Percentiles rank a stretch among this genome's conserved stretches.
Evolutionary conservation across 805 yeast genomes (phyloP).

Genomic region (Cyberlindnera nakhonratchasimensis): DNA sequence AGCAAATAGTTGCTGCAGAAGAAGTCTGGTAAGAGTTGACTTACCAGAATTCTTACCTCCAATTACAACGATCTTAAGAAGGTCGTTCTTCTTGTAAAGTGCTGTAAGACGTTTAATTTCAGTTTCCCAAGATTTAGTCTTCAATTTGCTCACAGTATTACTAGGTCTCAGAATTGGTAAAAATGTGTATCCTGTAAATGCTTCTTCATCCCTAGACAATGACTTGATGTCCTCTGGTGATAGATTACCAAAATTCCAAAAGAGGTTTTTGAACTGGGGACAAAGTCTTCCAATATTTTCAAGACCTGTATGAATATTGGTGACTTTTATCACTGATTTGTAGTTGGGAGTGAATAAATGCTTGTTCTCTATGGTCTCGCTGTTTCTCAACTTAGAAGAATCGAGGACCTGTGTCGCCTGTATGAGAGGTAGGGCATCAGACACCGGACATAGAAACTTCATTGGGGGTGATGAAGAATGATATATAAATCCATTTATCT

Average conservation of each 20-base stretch:
- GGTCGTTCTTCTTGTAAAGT: slow-evolving; percentile 30
- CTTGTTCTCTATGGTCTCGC: slow-evolving; percentile 32
- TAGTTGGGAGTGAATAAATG: slow-evolving; percentile 38
- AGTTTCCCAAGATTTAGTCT: slow-evolving; percentile 33
- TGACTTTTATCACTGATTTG: slow-evolving; percentile 40
- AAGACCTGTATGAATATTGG: slow-evolving; percentile 40
- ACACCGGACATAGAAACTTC: slow-evolving; percentile 35
- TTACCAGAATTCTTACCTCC: slow-evolving; percentile 78
- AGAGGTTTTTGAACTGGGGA: slow-evolving; percentile 43
- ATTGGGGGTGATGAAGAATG: slow-evolving; percentile 29
- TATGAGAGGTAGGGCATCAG: slow-evolving; percentile 41
- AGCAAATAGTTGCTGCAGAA: slow-evolving; percentile 46
- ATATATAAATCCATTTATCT: slow-evolving; percentile 38
- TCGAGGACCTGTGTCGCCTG: slow-evolving; percentile 39
- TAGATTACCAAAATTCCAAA: slow-evolving; percentile 27
- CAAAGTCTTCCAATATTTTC: slow-evolving; percentile 40
- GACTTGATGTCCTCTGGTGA: slow-evolving; percentile 14
- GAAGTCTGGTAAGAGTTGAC: slow-evolving; percentile 58
- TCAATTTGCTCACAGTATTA: slow-evolving; percentile 22
- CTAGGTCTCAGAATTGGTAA: slow-evolving; percentile 30
- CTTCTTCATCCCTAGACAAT: slow-evolving; percentile 24
- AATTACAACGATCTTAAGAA: slow-evolving; percentile 32
- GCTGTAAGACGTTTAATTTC: slow-evolving; percentile 38
- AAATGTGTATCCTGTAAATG: slow-evolving; percentile 38
- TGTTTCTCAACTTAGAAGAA: slow-evolving; percentile 29